phyloP scores from a whole-genome alignment of 108 stramenopile species.

The Fragilaria radians region DNA sequence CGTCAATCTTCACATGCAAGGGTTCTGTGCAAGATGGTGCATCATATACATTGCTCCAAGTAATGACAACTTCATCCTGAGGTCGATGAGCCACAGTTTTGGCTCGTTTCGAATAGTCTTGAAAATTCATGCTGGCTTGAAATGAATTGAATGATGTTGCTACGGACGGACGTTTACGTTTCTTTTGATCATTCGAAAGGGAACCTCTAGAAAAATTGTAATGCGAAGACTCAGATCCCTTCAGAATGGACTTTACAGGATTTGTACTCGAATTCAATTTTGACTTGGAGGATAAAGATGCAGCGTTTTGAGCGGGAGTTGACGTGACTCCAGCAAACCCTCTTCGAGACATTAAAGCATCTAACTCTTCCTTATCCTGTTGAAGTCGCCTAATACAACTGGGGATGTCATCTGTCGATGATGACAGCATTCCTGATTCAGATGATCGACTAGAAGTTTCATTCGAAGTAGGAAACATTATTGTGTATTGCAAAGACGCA shows the following conservation, averaged over 20 bases:
- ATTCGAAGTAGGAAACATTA: not conserved
- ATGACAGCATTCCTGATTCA: not conserved
- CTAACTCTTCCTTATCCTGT: not conserved
- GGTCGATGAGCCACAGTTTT: not conserved
- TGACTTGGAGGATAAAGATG: too few species aligned
- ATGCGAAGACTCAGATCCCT: too few species aligned
- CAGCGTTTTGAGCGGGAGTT: too few species aligned
- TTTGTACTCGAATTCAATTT: too few species aligned
- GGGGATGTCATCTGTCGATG: too few species aligned
- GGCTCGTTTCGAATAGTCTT: not conserved
- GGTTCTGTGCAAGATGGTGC: not conserved
- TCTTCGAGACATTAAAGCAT: not conserved
- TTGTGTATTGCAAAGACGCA: not conserved
- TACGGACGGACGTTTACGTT: not conserved
- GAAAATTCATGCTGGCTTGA: not conserved
- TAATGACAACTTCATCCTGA: not conserved
- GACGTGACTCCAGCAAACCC: not conserved
- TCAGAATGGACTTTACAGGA: too few species aligned
- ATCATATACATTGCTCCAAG: not conserved
- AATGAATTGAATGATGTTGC: not conserved
- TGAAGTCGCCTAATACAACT: not conserved
- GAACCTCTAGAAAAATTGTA: too few species aligned
- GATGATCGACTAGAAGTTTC: not conserved
- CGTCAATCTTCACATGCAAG: not conserved
- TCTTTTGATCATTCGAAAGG: not conserved